Base-by-base conservation (phyloP, 2,329 filamentous ascomycete species). In the Colletotrichum paranaense region DNA sequence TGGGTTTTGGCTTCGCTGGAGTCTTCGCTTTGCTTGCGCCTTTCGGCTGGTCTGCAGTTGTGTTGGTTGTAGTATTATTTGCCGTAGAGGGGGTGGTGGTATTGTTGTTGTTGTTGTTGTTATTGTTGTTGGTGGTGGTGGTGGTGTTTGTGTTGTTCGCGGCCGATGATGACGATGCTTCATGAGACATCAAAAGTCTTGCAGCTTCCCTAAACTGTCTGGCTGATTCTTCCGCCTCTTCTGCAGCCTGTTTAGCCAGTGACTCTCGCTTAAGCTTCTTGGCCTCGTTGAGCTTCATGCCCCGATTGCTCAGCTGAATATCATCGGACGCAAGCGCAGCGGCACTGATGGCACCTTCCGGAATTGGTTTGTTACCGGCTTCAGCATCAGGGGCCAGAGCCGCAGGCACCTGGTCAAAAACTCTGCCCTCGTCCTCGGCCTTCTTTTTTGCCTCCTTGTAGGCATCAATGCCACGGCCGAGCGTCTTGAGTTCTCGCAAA, bases 261-360 rank as follows among this genome's bases (percentile, higher is more conserved):
- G 90, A 89, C 80, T 94, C 91, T 67, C 90, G 86, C 82, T 94
- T 94, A 12, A 92, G 83, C 79, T 93, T 94, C 82, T 94, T 95
- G 3, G 93, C 91, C 77, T 94, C 92, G 78, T 95, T 95, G 28
- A 95, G 86, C 78, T 93, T 92, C 91, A 95, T 93, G 9, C 93
- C 93, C 64, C 92, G 88, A 80, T 94, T 93, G 78, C 91, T 91
- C 16, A 91, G 86, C 66, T 90, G 89, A 42, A 90, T 87, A 75
- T 94, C 91, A 42, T 93, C 90, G 16, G 85, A 85, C 38, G 86
- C 87, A 57, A 91, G 78, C 26, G 87, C 85, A 46, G 90, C 88
- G 28, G 88, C 83, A 72, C 88, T 91, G 58, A 92, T 88, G 1
- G 90, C 90, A 16, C 91, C 91, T 73, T 88, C 88, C 6, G 89